These are phyloP conservation scores for Acanthamoeba healyi DNA, from an alignment of 208 protist species.

Conservation along the genomic window DNA sequence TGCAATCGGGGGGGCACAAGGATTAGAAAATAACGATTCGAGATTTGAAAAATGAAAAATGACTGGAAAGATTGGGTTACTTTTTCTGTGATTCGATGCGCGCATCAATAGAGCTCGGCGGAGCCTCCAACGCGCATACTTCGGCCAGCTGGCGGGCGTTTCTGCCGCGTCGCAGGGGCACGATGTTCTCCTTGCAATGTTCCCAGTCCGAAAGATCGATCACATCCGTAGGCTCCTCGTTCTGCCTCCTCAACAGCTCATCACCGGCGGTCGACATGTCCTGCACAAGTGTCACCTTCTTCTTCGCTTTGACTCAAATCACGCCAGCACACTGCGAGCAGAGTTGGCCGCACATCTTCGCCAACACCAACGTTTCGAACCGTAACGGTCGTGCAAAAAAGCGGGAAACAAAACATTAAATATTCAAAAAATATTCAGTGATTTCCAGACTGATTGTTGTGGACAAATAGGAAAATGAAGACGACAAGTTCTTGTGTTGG, in stretches of 20 bases:
- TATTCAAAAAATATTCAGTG: no score
- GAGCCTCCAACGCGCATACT: neutral
- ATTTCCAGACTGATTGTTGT: no score
- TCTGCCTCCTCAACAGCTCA: neutral
- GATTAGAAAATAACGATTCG: neutral
- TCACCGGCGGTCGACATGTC: neutral
- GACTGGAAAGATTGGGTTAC: neutral
- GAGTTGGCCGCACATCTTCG: no score
- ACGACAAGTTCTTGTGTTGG: no score
- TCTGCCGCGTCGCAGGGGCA: neutral
- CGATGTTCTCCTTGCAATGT: slow-evolving; percentile 31
- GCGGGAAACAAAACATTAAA: no score
- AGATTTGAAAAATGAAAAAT: neutral
- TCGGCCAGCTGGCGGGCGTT: neutral
- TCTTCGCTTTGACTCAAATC: no score
- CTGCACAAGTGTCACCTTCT: no score
- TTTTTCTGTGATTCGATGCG: neutral
- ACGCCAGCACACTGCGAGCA: no score
- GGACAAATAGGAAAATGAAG: no score
- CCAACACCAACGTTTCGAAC: neutral
- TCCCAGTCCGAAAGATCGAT: neutral
- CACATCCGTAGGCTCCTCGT: neutral
- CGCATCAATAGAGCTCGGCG: neutral
- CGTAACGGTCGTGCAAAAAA: neutral
- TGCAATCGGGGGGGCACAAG: neutral